These are phyloP conservation scores for Diplodia corticola DNA, from an alignment of 2,329 filamentous ascomycete genomes.

Conservation along the genomic window DNA sequence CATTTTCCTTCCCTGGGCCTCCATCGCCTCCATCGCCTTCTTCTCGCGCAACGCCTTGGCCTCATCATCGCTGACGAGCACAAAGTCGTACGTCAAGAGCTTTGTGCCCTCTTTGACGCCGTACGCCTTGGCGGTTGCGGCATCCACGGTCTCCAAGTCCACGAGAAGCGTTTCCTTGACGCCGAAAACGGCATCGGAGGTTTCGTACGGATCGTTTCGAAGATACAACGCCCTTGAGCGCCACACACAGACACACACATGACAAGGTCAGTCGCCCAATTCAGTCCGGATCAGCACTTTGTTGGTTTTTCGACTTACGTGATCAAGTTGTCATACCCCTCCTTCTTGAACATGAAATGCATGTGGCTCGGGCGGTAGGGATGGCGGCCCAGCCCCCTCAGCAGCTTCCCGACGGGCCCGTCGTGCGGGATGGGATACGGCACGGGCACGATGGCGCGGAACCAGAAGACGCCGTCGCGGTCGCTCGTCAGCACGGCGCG, in stretches of 20 bases:
- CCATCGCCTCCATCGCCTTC: slow-evolving; percentile 66
- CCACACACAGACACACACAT: too few species aligned
- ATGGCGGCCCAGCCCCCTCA: slow-evolving; percentile 68
- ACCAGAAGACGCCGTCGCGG: slow-evolving; percentile 75
- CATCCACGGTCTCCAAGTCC: slow-evolving; percentile 58
- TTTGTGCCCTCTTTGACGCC: slow-evolving; percentile 63
- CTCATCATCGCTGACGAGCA: slow-evolving; percentile 71
- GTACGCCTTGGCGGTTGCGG: slow-evolving; percentile 60
- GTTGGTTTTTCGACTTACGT: too few species aligned
- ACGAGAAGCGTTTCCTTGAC: slow-evolving; percentile 80
- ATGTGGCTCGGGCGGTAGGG: slow-evolving; percentile 75
- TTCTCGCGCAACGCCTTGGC: slow-evolving; percentile 65
- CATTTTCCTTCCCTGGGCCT: slow-evolving; percentile 65
- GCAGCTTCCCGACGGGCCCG: slow-evolving; percentile 70
- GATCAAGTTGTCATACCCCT: slow-evolving; percentile 75
- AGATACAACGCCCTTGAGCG: slow-evolving; percentile 73
- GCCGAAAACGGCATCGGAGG: slow-evolving; percentile 81
- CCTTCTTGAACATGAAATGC: slow-evolving; percentile 87
- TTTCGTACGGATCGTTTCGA: slow-evolving; percentile 77
- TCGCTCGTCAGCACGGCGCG: slow-evolving; percentile 71
- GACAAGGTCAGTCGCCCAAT: too few species aligned
- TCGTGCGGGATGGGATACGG: slow-evolving; percentile 84
- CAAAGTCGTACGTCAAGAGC: slow-evolving; percentile 72
- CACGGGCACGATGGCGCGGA: slow-evolving; percentile 80
- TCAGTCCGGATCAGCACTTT: too few species aligned